Evolutionary conservation across 2,329 filamentous ascomycete species (phyloP), one percentile per base, ranked within the genome.

Genomic region (Beauveria varroae): DNA sequence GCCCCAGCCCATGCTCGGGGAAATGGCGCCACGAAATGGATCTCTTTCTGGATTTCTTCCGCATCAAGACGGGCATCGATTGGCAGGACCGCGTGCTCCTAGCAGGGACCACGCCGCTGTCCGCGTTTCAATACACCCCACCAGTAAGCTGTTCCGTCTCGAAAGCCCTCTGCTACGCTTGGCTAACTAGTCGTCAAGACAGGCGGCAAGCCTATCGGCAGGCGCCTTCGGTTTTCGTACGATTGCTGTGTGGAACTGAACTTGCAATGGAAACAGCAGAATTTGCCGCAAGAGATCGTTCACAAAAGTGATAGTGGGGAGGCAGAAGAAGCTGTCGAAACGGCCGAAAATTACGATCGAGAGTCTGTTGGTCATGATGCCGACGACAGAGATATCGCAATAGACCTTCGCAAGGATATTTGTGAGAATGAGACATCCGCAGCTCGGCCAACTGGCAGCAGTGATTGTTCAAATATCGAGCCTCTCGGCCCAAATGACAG

Each of bases 41-140:
- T 0, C 72, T 74, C 0, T 89, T 90, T 69, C 76, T 75, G 62
- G 65, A 71, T 0, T 85, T 86, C 65, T 90, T 90, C 68, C 70
- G 69, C 12, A 73, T 75, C 8, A 84, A 84, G 69, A 85, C 85
- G 0, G 82, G 82, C 0, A 74, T 85, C 10, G 69, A 75, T 1
- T 90, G 87, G 87, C 76, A 81, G n/a, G 73, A 85, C 49, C 76
- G 84, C 16, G 69, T 83, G 1, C 59, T 72, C 5, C 68, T 68
- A 53, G 68, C 71, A 37, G 70, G 69, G 5, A 74, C 70, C 1
- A 73, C 64, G 57, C 68, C 71, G 3, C 60, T 61, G 10, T 67
- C 64, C 0, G 68, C 65, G 24, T 82, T 81, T 63, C 73, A 74
- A 51, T 83, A 83, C 60, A 50, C 68, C n/a, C 76, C 78, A 9